Base-by-base conservation (phyloP, 768 basidiomycete species). In the Rhodotorula taiwanensis region DNA sequence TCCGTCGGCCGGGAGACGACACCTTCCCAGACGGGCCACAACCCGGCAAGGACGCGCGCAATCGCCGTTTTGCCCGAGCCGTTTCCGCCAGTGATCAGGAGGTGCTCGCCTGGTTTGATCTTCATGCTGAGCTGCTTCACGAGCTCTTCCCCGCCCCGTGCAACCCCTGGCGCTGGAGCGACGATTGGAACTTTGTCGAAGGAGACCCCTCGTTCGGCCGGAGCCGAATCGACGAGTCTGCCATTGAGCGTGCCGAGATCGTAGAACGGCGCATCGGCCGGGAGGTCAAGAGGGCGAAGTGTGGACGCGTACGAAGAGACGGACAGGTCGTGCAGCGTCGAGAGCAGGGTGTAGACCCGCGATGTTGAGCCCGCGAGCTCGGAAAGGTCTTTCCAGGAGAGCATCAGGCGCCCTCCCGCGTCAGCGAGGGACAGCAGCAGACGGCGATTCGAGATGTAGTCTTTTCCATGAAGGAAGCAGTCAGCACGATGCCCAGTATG, bases 361-460 rank as follows among this genome's bases (percentile, higher is more conserved):
- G 86, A 86, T 4, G 94, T 95, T 60, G 93, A 83, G 15, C 94
- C 94, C 8, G 91, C 90, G n/a, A 97, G 83, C 74, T 94, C 90
- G 28, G 95, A 83, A 10, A 97, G 78, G 71, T 97, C 94, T 74
- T 95, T 98, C 74, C 93, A 91, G 1, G 90, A 90, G 73, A 91
- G 93, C 93, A 98, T 97, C 50, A 97, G 78, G 39, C 94, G 81
- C 0, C 92, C 91, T 21, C 94, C 94, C 0, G 93, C 94, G 71
- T 98, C 94, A 3, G 94, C 92, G n/a, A 98, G 83, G 3, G 92
- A 92, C 36, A 97, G 81, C 4, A 98, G 80, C 1, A 97, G 81
- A 16, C 94, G 82, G 23, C 94, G 83, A 64, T 92, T 94, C 33
- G 92, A 93, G 53, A 98, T 91, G 75, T 98, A 98, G 11, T 86